These are phyloP conservation scores for Pseudotsuga menziesii DNA, from an alignment of 75 land plant species.

Conservation along the genomic window DNA sequence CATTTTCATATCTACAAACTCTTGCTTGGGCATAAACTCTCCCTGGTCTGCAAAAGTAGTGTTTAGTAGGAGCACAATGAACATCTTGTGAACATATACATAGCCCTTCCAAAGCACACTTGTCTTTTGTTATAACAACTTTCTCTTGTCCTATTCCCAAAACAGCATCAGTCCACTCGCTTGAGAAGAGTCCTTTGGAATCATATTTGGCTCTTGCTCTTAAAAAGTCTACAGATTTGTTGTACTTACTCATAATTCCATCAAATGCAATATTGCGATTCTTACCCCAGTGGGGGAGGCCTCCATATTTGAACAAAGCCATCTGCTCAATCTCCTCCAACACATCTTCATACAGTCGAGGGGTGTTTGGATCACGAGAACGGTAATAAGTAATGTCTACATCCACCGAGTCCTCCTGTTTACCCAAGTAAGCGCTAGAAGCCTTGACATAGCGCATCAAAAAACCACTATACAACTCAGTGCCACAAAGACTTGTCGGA, in stretches of 20 bases:
- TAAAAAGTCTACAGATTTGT: conserved; percentile 31
- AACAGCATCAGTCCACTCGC: conserved; percentile 65
- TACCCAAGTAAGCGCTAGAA: conserved; percentile 59
- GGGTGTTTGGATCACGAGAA: conserved; percentile 35
- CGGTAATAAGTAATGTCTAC: conserved; percentile 71
- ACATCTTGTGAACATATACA: conserved; percentile 65
- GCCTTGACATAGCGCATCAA: conserved; percentile 61
- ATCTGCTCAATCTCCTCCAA: conserved; percentile 80
- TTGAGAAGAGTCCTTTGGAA: conserved; percentile 62
- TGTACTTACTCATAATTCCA: conserved; percentile 40
- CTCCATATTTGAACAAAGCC: conserved; percentile 64
- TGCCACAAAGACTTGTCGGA: conserved; percentile 44
- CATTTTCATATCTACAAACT: conserved; percentile 44
- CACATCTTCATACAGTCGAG: conserved; percentile 63
- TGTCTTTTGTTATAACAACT: conserved; percentile 17
- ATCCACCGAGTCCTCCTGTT: conserved; percentile 48
- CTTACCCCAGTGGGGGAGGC: conserved; percentile 86
- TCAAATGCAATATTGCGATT: conserved; percentile 69
- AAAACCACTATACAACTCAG: conserved; percentile 68
- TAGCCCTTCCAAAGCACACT: conserved; percentile 78
- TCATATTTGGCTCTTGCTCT: conserved; percentile 45
- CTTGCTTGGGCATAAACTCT: conserved; percentile 59
- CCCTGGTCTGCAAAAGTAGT: conserved; percentile 62
- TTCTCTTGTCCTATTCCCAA: conserved; percentile 36
- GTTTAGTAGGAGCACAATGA: conserved; percentile 64